Percentiles rank a stretch among this genome's conserved stretches.
phyloP scores from a whole-genome alignment of 2,329 filamentous ascomycete genomes.

The Aspergillus quadricinctus region DNA sequence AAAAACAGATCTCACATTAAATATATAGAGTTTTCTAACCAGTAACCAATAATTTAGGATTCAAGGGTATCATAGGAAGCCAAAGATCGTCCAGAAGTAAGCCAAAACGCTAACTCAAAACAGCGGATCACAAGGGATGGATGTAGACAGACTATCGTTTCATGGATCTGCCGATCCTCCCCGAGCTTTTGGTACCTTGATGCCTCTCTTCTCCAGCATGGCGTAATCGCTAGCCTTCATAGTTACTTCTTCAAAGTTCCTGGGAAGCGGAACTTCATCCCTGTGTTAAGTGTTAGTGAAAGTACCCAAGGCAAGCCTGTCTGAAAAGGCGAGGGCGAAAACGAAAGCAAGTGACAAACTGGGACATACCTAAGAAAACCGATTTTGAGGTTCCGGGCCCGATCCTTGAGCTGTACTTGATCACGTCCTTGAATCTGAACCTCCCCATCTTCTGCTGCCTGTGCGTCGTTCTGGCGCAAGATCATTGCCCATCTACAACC shows the following conservation, averaged over 20 bases:
- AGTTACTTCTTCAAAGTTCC: conserved; percentile 41
- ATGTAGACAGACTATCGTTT: not conserved
- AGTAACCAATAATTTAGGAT: not conserved
- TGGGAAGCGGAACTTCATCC: conserved; percentile 32
- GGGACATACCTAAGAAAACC: conserved; percentile 33
- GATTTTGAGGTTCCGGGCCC: conserved; percentile 52
- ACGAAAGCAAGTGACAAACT: conserved; percentile 5
- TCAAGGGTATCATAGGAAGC: too few relatives aligned
- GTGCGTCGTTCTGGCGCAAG: conserved; percentile 25
- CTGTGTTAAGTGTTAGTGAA: conserved; percentile 16
- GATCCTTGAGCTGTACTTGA: conserved; percentile 54
- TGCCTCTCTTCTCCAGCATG: conserved; percentile 8
- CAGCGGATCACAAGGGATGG: not conserved
- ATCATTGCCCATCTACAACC: conserved; percentile 49
- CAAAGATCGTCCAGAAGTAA: too few relatives aligned
- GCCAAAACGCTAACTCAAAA: not conserved
- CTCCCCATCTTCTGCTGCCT: conserved; percentile 25
- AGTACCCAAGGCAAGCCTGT: not conserved
- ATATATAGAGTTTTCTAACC: not conserved
- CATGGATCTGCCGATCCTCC: not conserved
- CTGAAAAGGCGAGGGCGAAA: not conserved
- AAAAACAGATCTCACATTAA: not conserved
- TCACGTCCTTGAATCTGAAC: conserved; percentile 35
- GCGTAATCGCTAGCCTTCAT: conserved; percentile 26
- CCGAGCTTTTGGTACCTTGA: not conserved